A percentile compares a stretch with the other conserved stretches of the same genome.
phyloP scores from a whole-genome alignment of 805 yeast genomes.

The Schizosaccharomyces lindneri region DNA sequence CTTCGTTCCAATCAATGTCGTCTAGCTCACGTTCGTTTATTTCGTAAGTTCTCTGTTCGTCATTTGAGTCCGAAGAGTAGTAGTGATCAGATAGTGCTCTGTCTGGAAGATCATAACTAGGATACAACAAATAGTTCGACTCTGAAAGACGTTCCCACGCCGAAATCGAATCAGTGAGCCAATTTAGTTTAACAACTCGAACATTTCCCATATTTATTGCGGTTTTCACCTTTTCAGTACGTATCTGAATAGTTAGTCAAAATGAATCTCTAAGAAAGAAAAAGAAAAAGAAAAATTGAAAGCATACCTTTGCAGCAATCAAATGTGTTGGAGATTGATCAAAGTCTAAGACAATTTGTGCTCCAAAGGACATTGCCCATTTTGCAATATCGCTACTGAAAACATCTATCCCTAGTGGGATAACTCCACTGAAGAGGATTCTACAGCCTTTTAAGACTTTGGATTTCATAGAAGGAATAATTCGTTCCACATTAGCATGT shows the following conservation, averaged over 20 bases:
- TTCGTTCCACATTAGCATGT: constrained; percentile 37
- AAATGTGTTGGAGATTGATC: constrained; percentile 63
- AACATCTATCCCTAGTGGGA: constrained; percentile 56
- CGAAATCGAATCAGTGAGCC: background rate
- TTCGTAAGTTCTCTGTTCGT: background rate
- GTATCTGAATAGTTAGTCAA: background rate
- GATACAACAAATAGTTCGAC: background rate
- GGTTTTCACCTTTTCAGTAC: constrained; percentile 60
- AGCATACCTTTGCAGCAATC: constrained; percentile 24
- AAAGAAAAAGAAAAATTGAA: background rate
- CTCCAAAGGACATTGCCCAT: constrained; percentile 87
- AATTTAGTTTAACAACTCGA: background rate
- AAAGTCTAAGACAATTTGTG: constrained; percentile 48
- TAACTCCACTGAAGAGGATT: constrained; percentile 65
- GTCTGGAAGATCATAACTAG: background rate
- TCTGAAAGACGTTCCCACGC: background rate
- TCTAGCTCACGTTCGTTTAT: background rate
- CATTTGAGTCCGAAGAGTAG: background rate
- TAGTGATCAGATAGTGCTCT: background rate
- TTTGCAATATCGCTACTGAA: constrained; percentile 53
- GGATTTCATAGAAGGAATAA: constrained; percentile 51
- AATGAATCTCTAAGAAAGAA: too few species aligned
- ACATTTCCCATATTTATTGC: constrained; percentile 25
- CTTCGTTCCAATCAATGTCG: background rate
- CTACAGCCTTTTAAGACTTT: constrained; percentile 41